A percentile compares a stretch with the other conserved stretches of the same genome.
These are phyloP conservation scores for Breviolum minutum DNA, from an alignment of 73 alveolate genomes.

Conservation along the genomic window DNA sequence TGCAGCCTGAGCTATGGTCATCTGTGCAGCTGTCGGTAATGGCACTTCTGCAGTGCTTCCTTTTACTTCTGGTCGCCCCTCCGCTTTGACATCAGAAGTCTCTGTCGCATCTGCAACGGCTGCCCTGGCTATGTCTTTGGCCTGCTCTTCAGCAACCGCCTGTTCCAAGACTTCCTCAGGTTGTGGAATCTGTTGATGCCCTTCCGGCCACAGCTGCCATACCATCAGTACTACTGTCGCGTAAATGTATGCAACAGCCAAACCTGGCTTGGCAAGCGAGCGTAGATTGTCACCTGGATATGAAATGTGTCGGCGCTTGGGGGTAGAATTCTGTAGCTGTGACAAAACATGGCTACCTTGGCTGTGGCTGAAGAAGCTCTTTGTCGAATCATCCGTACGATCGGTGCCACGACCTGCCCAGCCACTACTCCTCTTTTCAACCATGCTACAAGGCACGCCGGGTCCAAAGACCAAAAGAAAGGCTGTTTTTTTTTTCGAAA, in stretches of 20 bases:
- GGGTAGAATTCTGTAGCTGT: neutral
- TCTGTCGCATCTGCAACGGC: neutral
- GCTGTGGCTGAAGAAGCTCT: neutral
- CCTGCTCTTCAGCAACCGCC: neutral
- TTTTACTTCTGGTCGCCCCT: neutral
- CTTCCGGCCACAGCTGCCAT: constrained; percentile 60
- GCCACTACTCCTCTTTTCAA: constrained; percentile 70
- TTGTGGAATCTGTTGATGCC: neutral
- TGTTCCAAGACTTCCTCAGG: neutral
- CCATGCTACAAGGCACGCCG: constrained; percentile 22
- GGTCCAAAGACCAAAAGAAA: neutral
- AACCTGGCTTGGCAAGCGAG: constrained; percentile 57
- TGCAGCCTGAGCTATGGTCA: neutral
- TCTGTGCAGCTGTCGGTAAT: constrained; percentile 20
- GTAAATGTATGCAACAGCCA: constrained; percentile 42
- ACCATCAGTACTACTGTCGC: constrained; percentile 31
- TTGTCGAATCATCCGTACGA: constrained; percentile 48
- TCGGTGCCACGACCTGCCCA: constrained; percentile 55
- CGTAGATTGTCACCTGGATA: constrained; percentile 20
- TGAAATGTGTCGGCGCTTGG: neutral
- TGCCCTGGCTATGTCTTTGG: neutral
- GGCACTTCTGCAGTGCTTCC: neutral
- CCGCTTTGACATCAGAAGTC: neutral
- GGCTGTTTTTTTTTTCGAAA: neutral
- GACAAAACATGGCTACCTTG: neutral